phyloP scores from a whole-genome alignment of 805 yeast genomes.

The Kodamaea hsintzibuensis region DNA sequence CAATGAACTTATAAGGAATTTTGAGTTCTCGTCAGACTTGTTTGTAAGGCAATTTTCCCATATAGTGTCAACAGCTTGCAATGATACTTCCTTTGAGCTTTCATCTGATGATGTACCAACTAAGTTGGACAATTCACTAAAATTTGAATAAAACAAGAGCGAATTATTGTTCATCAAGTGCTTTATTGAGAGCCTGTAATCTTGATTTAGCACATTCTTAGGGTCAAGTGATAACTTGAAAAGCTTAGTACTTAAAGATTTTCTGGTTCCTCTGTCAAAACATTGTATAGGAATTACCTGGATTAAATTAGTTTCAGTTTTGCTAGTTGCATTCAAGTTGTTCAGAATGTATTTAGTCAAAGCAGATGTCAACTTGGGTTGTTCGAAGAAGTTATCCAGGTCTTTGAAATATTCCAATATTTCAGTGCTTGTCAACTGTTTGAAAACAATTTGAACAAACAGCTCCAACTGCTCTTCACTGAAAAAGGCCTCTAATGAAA shows the following conservation, averaged over 20 bases:
- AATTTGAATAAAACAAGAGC: background rate
- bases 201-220: background rate
- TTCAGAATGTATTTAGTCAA: constrained; percentile 24
- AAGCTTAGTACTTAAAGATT: background rate
- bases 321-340: constrained; percentile 6
- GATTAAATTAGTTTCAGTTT: constrained; percentile 10
- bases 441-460: constrained; percentile 31
- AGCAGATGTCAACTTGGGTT: constrained; percentile 33
- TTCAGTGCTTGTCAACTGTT: constrained; percentile 4
- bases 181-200: background rate
- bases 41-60: constrained; percentile 2
- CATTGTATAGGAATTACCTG: constrained; percentile 51
- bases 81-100: constrained; percentile 4
- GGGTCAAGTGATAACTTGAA: background rate
- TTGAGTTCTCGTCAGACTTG: background rate
- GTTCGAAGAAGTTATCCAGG: constrained; percentile 52
- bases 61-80: background rate
- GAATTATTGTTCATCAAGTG: constrained; percentile 4
- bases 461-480: constrained; percentile 23
- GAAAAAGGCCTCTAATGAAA: constrained; percentile 42
- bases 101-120: background rate
- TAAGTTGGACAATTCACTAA: background rate
- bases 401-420: constrained; percentile 15
- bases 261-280: constrained; percentile 16
- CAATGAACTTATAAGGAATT: background rate